phyloP scores from a whole-genome alignment of 148 eudicot species.

The Camellia japonica region DNA sequence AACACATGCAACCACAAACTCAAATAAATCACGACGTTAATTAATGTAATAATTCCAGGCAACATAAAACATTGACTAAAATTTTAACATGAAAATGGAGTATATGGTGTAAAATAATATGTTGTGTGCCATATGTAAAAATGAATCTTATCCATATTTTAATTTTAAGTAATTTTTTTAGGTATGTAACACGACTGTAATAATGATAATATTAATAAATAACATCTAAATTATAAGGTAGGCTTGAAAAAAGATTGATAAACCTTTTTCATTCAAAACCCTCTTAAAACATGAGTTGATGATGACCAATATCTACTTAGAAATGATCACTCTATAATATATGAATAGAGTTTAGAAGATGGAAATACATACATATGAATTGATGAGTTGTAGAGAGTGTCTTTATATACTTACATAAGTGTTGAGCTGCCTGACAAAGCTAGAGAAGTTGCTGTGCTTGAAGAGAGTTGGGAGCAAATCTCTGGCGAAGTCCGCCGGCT shows the following conservation, averaged over 20 bases:
- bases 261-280: not conserved
- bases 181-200: too few species aligned
- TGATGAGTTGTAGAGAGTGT: not conserved
- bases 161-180: too few species aligned
- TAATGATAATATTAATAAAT: not conserved
- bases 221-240: not conserved
- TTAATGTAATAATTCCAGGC: too few species aligned
- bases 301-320: not conserved
- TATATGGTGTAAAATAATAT: too few species aligned
- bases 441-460: conserved; percentile 96
- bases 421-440: conserved; percentile 94
- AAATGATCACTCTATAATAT: not conserved
- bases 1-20: not conserved
- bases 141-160: too few species aligned
- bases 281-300: not conserved
- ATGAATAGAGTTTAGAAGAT: too few species aligned
- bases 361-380: not conserved
- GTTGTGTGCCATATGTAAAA: too few species aligned
- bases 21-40: too few species aligned
- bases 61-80: too few species aligned
- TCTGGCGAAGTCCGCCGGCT: conserved; percentile 87
- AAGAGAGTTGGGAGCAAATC: conserved; percentile 88
- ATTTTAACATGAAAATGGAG: too few species aligned
- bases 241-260: conserved; percentile 16
- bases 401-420: conserved; percentile 63